Conservation (phyloP, 257 asterid species). For the Scutellaria minor region DNA sequence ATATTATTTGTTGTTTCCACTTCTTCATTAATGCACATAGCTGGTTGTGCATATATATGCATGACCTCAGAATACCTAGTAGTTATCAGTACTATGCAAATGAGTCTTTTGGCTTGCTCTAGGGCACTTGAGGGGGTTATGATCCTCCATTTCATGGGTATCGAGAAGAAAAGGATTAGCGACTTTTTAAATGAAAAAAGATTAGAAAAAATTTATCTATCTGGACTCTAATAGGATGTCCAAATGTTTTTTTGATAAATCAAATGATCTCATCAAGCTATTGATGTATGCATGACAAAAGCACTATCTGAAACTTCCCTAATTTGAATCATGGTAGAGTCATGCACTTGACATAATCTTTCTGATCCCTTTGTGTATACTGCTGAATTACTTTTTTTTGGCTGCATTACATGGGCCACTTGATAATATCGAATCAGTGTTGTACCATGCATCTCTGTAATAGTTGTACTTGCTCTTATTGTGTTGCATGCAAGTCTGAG, state of each 20-base stretch:
- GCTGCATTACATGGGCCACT: constrained; percentile 7
- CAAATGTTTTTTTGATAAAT: not conserved
- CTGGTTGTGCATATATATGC: not conserved
- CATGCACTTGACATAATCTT: constrained; percentile 1
- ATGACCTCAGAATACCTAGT: not conserved
- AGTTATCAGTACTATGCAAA: not conserved
- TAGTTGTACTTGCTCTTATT: constrained; percentile 17
- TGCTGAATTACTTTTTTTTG: not conserved
- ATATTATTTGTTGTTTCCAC: not conserved
- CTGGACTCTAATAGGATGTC: not conserved
- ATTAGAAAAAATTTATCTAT: not conserved
- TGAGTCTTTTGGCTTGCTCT: not conserved
- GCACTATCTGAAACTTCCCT: constrained; percentile 3
- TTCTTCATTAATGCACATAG: not conserved
- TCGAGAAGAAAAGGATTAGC: not conserved
- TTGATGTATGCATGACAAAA: not conserved
- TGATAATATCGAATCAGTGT: constrained; percentile 12
- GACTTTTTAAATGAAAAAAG: not conserved
- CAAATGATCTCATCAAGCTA: constrained; percentile 19
- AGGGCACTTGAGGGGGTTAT: not conserved
- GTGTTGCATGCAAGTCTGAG: constrained; percentile 34
- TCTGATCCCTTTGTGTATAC: not conserved
- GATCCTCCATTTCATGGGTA: not conserved
- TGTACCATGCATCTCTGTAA: constrained; percentile 25
- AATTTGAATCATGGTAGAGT: not conserved